Evolutionary conservation across 371 early-diverging fungal species (phyloP), one percentile per base, ranked within the genome.

Genomic region (Mortierella polycephala): DNA sequence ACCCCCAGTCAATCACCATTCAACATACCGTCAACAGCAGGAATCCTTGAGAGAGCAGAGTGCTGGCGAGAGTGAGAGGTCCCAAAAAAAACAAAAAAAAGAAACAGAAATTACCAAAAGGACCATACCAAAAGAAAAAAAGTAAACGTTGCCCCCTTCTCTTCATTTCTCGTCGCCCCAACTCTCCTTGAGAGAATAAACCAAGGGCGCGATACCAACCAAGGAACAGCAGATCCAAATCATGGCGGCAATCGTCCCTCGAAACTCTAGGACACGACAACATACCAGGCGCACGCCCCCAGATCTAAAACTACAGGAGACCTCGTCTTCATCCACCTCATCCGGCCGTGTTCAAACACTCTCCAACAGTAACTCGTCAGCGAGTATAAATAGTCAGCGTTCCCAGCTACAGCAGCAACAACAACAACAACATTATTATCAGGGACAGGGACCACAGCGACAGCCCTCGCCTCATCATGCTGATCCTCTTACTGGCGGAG

Each of bases 321-420:
- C 49, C 37, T 69, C 55, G 8, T 61, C 55, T 8, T 57, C 61
- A 20, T 30, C 30, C 30, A 30, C 30, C 30, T 30, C 30, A 4
- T 30, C 30, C 30, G 30, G 30, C 4, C 56, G 53, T 37, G 58
- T 62, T 23, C 62, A 62, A 40, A 71, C 64, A 11, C 57, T 72
- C 37, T 79, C 79, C 59, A 64, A 51, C 47, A 68, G 65, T 58
- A 76, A 59, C 40, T 67, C 64, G 2, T 64, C 55, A 20, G 63
- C 71, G 13, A 76, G 71, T 56, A 40, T 67, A 57, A 65, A 66
- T 40, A 75, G 75, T 54, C 63, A 58, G 44, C 65, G 64, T 30
- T 55, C 69, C 30, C 65, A 45, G 18, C 64, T 56, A 30, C 54
- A 47, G 10, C 61, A 54, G 18, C 66, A 71, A 40, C 60, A 54